Base-by-base conservation (phyloP, 2,329 filamentous ascomycete species). In the Sarocladium oryzae region DNA sequence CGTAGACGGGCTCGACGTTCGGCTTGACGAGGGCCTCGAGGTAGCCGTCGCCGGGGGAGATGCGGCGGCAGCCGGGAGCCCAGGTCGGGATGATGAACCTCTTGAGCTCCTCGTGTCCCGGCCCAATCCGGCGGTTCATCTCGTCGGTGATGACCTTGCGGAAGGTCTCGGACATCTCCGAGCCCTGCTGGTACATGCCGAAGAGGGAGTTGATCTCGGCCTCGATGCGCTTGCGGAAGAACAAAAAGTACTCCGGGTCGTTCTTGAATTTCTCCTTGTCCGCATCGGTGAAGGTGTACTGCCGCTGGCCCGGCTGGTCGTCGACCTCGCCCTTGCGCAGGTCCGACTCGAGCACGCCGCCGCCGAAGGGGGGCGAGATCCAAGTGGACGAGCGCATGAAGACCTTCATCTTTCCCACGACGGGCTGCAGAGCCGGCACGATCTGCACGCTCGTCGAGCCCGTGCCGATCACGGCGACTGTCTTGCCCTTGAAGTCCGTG, bases 391-490 rank as follows among this genome's bases (percentile, higher is more conserved):
- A 60, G 2, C 64, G 59, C 53, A 63, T 63, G 50, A 66, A 67
- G 7, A 58, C 56, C 36, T 62, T 58, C 40, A 65, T 54, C 30
- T 62, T 50, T 23, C 56, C 52, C 3, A 53, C 58, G 2, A 52
- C 51, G 7, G 68, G 63, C 56, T 75, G 71, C 28, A 76, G 69
- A 1, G 63, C 63, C 1, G 73, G 71, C 2, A 76, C 67, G 8
- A 79, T 68, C 58, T 79, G 77, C 9, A 80, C 73, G 10, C 72
- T 75, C 11, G 73, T 74, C 20, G 74, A 73, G 0, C 77, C 77
- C 15, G 61, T 75, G 5, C 77, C 78, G 45, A 81, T 77, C n/a
- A 81, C 64, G 11, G 70, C 76, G 18, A 78, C 71, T 18, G 64
- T 63, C 57, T 75, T 75, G 28, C 66, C 69, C 4, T 57, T 59